Evolutionary conservation across 2,329 filamentous ascomycete species (phyloP).

Genomic region (Alternaria incomplexa): DNA sequence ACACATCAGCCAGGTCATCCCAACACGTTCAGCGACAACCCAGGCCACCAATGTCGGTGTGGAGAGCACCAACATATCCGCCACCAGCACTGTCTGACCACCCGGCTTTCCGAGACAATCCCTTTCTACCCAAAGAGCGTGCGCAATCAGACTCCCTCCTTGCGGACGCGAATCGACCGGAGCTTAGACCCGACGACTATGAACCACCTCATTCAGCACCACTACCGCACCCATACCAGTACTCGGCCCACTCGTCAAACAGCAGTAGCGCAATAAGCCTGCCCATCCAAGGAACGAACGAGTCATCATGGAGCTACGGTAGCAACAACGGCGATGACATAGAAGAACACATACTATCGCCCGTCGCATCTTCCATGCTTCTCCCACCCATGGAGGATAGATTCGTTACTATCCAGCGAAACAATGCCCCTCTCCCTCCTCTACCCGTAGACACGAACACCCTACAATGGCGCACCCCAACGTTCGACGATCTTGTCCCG

Average conservation of each 20-base stretch:
- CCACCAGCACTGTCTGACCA: conserved; percentile 3
- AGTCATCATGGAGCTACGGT: conserved; percentile 24
- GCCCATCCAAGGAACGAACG: conserved; percentile 22
- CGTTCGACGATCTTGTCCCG: conserved; percentile 8
- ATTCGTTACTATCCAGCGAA: not conserved
- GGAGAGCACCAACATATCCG: conserved; percentile 11
- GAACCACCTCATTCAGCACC: not conserved
- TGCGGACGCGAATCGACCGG: conserved; percentile 11
- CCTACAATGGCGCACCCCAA: not conserved
- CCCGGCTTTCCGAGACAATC: conserved; percentile 2
- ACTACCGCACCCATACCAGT: not conserved
- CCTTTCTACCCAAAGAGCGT: not conserved
- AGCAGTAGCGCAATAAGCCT: conserved; percentile 28
- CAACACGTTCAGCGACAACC: conserved; percentile 13
- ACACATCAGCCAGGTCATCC: not conserved
- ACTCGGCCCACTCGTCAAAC: conserved; percentile 1
- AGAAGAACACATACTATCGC: not conserved
- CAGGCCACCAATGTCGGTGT: conserved; percentile 22
- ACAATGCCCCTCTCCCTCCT: not conserved
- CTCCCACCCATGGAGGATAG: not conserved
- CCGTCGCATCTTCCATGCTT: not conserved
- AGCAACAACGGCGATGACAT: conserved; percentile 10
- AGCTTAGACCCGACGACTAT: not conserved
- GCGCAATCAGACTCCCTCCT: not conserved
- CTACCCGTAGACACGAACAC: not conserved